phyloP scores from a whole-genome alignment of 352 stramenopile species.

The Globisporangium alternatum region DNA sequence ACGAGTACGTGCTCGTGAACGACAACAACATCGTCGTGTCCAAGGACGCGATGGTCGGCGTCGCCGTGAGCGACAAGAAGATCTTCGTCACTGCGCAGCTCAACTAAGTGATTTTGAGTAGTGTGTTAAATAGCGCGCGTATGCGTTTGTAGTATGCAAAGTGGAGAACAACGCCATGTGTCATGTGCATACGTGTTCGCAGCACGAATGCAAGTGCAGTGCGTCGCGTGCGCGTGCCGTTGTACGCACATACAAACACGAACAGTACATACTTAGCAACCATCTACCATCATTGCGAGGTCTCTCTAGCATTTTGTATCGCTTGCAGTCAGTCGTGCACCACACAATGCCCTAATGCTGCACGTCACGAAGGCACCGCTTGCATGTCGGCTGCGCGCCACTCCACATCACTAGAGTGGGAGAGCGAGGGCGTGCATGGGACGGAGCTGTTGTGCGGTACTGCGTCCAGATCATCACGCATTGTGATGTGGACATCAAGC shows the following conservation, averaged over 20 bases:
- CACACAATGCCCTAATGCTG: too few relatives aligned
- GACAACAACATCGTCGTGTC: constrained; percentile 75
- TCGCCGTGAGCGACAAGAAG: constrained; percentile 59
- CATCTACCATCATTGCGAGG: neutral
- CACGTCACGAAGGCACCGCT: too few relatives aligned
- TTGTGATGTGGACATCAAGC: neutral
- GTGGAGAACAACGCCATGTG: neutral
- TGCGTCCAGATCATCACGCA: neutral
- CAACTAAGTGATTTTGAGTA: neutral
- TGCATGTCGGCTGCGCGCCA: neutral
- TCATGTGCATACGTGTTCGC: neutral
- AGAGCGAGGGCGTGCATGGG: neutral
- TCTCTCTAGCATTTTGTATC: neutral
- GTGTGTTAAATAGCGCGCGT: neutral
- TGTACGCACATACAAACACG: neutral
- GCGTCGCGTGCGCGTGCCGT: neutral
- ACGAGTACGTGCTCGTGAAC: constrained; percentile 60
- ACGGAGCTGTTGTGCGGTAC: constrained; percentile 2
- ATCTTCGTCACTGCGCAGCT: constrained; percentile 43
- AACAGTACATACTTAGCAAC: neutral
- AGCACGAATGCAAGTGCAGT: neutral
- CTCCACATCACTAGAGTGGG: constrained; percentile 4
- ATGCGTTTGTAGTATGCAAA: neutral
- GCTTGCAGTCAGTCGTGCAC: too few relatives aligned
- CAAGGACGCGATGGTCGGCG: constrained; percentile 68